Evolutionary conservation across 2,329 filamentous ascomycete species (phyloP).

Genomic region (Lanzia echinophila): DNA sequence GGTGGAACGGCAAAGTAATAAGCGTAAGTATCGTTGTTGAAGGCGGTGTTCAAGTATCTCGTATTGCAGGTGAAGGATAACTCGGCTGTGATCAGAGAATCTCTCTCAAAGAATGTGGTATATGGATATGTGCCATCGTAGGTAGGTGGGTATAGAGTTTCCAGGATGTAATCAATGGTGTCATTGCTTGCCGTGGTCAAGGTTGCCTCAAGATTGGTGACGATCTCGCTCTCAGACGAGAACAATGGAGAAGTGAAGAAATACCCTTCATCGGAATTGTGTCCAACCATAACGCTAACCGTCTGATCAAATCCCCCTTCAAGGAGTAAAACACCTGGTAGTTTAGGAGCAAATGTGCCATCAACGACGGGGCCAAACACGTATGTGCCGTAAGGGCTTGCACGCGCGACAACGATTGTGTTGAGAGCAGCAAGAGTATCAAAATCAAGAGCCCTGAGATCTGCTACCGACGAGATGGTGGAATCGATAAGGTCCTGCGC

Average conservation of each 20-base stretch:
- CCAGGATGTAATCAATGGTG: conserved; percentile 32
- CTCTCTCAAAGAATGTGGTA: conserved; percentile 37
- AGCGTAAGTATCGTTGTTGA: conserved; percentile 39
- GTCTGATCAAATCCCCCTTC: conserved; percentile 39
- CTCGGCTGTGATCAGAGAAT: conserved; percentile 38
- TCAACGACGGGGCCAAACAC: conserved; percentile 41
- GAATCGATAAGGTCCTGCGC: conserved; percentile 10
- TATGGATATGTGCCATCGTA: conserved; percentile 41
- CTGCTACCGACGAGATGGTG: conserved; percentile 8
- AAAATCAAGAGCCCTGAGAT: conserved; percentile 7
- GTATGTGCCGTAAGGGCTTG: conserved; percentile 35
- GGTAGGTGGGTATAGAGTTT: conserved; percentile 43
- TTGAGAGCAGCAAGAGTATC: conserved; percentile 15
- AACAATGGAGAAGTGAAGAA: conserved; percentile 26
- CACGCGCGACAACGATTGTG: conserved; percentile 11
- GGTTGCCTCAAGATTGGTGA: background rate
- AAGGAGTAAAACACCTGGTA: conserved; percentile 39
- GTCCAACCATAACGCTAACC: conserved; percentile 40
- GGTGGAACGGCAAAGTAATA: conserved; percentile 49
- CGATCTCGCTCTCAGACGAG: conserved; percentile 14
- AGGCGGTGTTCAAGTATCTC: conserved; percentile 41
- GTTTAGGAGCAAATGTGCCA: conserved; percentile 39
- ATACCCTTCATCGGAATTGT: conserved; percentile 38
- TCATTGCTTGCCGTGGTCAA: conserved; percentile 20
- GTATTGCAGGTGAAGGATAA: conserved; percentile 44